These are phyloP conservation scores for Austroboletus novae-zelandiae DNA, from an alignment of 1,284 basidiomycete species.

Conservation along the genomic window DNA sequence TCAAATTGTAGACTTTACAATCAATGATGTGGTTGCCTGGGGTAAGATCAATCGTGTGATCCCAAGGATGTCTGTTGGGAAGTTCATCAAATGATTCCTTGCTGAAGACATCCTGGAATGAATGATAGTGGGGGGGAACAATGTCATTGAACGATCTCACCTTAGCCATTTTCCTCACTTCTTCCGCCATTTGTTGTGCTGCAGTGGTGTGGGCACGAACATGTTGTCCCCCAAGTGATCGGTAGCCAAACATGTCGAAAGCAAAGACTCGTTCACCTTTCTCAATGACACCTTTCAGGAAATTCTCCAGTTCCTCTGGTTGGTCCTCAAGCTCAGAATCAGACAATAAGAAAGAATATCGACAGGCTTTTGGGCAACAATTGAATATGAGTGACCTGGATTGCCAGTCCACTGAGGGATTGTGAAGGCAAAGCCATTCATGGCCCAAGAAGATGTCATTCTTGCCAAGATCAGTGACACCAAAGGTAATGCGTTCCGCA, in stretches of 20 bases:
- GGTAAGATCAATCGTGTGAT: too few relatives aligned
- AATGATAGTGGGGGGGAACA: background rate
- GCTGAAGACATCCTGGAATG: too few relatives aligned
- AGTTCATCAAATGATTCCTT: too few relatives aligned
- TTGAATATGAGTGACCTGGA: constrained; percentile 5
- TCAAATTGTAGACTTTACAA: constrained; percentile 4
- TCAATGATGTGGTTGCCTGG: background rate
- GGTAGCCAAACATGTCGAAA: constrained; percentile 1
- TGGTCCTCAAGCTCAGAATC: background rate
- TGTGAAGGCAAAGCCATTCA: constrained; percentile 25
- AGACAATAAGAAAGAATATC: background rate
- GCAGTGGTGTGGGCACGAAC: background rate
- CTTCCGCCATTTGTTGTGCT: background rate
- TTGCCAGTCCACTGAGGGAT: constrained; percentile 24
- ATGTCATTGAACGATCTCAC: background rate
- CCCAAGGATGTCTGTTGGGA: too few relatives aligned
- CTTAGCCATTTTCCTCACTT: background rate
- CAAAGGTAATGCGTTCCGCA: background rate
- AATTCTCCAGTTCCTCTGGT: background rate
- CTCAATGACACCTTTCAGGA: background rate
- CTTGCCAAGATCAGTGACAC: background rate
- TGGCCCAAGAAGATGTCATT: constrained; percentile 7
- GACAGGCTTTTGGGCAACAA: constrained; percentile 10
- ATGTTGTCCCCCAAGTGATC: background rate
- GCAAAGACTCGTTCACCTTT: constrained; percentile 5